phyloP scores from a whole-genome alignment of 2,329 filamentous ascomycete genomes.

The Diaporthe citriasiana region DNA sequence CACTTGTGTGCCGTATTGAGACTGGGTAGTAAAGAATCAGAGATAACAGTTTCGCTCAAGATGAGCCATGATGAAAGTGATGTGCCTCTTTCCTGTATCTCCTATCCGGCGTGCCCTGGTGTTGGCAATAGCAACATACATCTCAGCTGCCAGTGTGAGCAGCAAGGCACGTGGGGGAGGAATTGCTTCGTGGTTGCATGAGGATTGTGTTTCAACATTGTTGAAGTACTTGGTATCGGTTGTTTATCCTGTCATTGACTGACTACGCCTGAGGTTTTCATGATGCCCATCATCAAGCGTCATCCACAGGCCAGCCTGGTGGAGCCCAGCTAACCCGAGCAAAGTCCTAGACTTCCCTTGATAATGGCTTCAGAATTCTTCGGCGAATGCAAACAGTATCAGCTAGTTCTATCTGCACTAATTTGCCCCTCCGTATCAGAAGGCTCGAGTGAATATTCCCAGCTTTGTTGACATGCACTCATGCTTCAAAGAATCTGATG shows the following conservation, averaged over 20 bases:
- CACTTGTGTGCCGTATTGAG: not conserved
- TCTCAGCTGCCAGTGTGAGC: not conserved
- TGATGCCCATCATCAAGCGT: not conserved
- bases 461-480: constrained; percentile 4
- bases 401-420: not conserved
- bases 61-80: not conserved
- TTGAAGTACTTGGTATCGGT: too few relatives aligned
- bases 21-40: not conserved
- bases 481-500: constrained; percentile 1
- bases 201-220: not conserved
- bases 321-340: not conserved
- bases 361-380: too few relatives aligned
- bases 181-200: not conserved
- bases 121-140: not conserved
- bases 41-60: not conserved
- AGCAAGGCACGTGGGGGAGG: not conserved
- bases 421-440: not conserved
- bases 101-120: not conserved
- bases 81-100: not conserved
- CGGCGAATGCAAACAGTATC: not conserved
- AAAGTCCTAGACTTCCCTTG: not conserved
- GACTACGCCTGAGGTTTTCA: too few relatives aligned
- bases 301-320: not conserved
- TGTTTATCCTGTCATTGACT: not conserved
- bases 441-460: not conserved